Evolutionary conservation across 2,329 filamentous ascomycete species (phyloP).

Genomic region (Chrysoporthe puriensis): DNA sequence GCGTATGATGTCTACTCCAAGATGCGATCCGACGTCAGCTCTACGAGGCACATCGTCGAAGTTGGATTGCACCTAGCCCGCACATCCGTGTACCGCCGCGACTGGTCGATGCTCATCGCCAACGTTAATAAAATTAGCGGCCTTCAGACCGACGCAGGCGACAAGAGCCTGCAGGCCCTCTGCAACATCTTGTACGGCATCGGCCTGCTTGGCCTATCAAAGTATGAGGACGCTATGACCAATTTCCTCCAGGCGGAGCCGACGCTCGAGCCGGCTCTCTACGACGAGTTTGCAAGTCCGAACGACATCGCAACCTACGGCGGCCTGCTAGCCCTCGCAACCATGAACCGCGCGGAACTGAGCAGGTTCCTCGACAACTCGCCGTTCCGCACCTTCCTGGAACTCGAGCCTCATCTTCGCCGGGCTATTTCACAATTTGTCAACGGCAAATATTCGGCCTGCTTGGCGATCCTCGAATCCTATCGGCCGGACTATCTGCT

Average conservation of each 20-base stretch:
- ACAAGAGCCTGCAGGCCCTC: constrained; percentile 52
- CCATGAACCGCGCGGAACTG: constrained; percentile 79
- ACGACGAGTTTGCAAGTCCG: constrained; percentile 73
- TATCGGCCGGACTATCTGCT: constrained; percentile 88
- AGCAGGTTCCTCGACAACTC: constrained; percentile 76
- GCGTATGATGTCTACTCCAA: constrained; percentile 79
- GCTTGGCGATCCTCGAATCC: constrained; percentile 78
- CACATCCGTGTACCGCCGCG: constrained; percentile 73
- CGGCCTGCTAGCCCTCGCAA: constrained; percentile 85
- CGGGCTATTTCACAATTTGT: constrained; percentile 90
- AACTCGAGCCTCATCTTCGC: constrained; percentile 91
- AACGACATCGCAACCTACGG: constrained; percentile 95
- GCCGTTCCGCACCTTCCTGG: constrained; percentile 83
- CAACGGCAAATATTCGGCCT: constrained; percentile 84
- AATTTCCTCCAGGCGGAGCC: constrained; percentile 69
- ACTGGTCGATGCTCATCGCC: constrained; percentile 72
- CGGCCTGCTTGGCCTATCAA: constrained; percentile 50
- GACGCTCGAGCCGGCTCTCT: constrained; percentile 52
- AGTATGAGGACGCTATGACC: constrained; percentile 66
- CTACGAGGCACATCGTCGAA: constrained; percentile 79
- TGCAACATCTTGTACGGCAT: constrained; percentile 56
- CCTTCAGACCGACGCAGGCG: constrained; percentile 50
- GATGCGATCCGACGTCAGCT: constrained; percentile 90
- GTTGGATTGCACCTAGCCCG: constrained; percentile 79
- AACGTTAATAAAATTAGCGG: constrained; percentile 65